phyloP scores from a whole-genome alignment of 2,329 filamentous ascomycete genomes.

The Colletotrichum lini region DNA sequence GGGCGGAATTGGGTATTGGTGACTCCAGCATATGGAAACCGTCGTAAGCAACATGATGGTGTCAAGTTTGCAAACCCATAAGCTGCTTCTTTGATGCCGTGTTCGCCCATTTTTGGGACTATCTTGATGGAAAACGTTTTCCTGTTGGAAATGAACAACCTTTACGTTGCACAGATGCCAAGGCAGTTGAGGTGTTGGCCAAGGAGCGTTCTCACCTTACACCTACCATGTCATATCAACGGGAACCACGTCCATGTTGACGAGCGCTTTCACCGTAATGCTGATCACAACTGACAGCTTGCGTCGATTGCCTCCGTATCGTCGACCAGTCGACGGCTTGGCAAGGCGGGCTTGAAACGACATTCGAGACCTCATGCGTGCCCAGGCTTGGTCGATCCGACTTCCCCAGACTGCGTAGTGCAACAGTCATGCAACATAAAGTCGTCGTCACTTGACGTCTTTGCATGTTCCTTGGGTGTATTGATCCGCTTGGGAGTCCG shows the following conservation, averaged over 20 bases:
- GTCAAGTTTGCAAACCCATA: too few relatives aligned
- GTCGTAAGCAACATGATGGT: not conserved
- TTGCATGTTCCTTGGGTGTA: too few relatives aligned
- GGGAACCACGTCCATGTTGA: not conserved
- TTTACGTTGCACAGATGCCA: too few relatives aligned
- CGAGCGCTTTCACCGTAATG: not conserved
- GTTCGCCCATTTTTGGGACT: too few relatives aligned
- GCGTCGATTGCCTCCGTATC: not conserved
- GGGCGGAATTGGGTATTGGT: not conserved
- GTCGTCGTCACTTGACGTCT: not conserved
- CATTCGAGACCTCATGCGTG: not conserved
- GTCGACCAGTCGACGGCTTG: not conserved
- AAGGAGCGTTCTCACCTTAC: not conserved
- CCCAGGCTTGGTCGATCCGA: not conserved
- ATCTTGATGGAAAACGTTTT: too few relatives aligned
- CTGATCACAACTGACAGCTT: not conserved
- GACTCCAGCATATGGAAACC: not conserved
- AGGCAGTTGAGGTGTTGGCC: too few relatives aligned
- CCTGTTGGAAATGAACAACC: too few relatives aligned
- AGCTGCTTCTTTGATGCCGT: not conserved
- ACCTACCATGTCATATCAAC: not conserved
- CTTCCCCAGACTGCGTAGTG: not conserved
- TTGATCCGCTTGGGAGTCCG: too few relatives aligned
- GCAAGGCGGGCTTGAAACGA: not conserved
- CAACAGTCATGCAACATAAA: not conserved